Percentiles rank a stretch among this genome's conserved stretches.
These are phyloP conservation scores for Chaetomium sp. DNA, from an alignment of 2,329 filamentous ascomycete species.

Conservation along the genomic window DNA sequence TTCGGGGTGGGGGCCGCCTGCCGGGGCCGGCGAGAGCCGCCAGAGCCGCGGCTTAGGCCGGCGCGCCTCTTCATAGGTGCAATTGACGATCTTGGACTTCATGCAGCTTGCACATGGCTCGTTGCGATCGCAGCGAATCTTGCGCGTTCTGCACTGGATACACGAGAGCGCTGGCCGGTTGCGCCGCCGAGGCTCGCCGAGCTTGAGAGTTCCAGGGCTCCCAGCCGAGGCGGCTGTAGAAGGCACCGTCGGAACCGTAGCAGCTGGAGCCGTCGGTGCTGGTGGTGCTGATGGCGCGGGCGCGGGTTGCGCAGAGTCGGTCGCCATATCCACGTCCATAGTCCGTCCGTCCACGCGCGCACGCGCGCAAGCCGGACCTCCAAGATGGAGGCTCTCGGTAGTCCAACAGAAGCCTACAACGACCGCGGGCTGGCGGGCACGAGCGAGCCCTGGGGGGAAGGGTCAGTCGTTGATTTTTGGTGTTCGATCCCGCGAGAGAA, in stretches of 20 bases:
- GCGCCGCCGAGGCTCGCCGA: constrained; percentile 21
- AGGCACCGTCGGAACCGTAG: background rate
- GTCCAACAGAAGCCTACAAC: background rate
- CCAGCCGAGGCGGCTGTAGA: constrained; percentile 8
- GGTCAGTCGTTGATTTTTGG: background rate
- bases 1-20: constrained; percentile 14
- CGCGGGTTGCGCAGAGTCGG: constrained; percentile 9
- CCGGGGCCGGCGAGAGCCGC: constrained; percentile 21
- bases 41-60: constrained; percentile 26
- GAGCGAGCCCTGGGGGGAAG: background rate
- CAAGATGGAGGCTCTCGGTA: constrained; percentile 2
- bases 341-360: background rate
- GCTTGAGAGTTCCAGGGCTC: constrained; percentile 12
- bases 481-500: background rate
- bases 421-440: background rate
- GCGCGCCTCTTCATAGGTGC: constrained; percentile 41
- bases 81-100: constrained; percentile 48
- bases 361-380: background rate
- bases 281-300: background rate
- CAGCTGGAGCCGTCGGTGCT: too few species aligned
- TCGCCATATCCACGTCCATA: constrained; percentile 17
- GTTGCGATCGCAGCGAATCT: constrained; percentile 55
- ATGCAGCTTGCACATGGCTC: constrained; percentile 54
- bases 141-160: constrained; percentile 51
- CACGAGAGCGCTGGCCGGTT: constrained; percentile 43